Conservation (phyloP, 805 yeast species). For the Metschnikowia rubicola region DNA sequence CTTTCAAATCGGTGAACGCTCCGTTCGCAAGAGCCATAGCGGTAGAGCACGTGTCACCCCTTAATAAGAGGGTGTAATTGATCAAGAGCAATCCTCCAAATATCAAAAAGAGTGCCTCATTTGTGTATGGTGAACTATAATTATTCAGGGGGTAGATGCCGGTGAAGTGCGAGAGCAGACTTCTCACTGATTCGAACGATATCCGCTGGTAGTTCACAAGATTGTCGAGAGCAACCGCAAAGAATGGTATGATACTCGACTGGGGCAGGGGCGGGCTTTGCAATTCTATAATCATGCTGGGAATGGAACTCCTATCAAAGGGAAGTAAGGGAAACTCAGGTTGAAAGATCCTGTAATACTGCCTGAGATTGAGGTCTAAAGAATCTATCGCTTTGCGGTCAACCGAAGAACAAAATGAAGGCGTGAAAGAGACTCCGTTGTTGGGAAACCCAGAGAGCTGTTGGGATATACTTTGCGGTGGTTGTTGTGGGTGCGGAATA, state of each 20-base stretch:
- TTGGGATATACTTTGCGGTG: neutral
- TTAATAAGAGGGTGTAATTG: constrained; percentile 54
- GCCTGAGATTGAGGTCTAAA: constrained; percentile 8
- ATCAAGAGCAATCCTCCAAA: constrained; percentile 34
- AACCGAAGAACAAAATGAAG: neutral
- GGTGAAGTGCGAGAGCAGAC: constrained; percentile 33
- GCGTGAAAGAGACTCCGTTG: neutral
- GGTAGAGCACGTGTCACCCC: constrained; percentile 58
- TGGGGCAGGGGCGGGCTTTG: constrained; percentile 23
- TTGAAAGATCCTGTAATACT: constrained; percentile 45
- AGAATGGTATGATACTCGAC: constrained; percentile 36
- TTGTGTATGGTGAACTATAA: neutral
- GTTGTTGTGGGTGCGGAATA: neutral
- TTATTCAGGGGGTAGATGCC: constrained; percentile 33
- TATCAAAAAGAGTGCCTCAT: constrained; percentile 26
- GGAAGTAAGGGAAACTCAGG: constrained; percentile 45
- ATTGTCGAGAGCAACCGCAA: constrained; percentile 38
- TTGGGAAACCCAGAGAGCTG: neutral
- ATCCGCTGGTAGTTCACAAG: constrained; percentile 34
- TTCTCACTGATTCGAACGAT: constrained; percentile 31
- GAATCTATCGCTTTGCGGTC: neutral
- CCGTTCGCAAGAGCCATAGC: constrained; percentile 45
- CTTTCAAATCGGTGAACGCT: constrained; percentile 45
- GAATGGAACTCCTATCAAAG: constrained; percentile 22
- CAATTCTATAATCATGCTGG: constrained; percentile 14